A percentile compares a stretch with the other conserved stretches of the same genome.
Conservation (phyloP, 768 basidiomycete species). For the Chiua virens region DNA sequence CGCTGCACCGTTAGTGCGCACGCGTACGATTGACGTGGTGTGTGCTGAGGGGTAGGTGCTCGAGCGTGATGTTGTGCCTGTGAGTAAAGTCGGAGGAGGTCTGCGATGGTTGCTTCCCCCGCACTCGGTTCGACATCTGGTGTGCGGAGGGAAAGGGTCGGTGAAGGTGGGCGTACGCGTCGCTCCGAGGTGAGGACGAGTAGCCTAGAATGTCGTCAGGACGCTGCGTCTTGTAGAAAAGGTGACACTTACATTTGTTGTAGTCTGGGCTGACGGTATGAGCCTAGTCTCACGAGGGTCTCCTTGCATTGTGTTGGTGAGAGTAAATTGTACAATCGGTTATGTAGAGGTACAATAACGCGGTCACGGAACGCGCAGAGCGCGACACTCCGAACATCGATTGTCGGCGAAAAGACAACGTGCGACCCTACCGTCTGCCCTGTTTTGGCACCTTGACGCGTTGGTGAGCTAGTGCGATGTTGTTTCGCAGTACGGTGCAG, state of each 20-base stretch:
- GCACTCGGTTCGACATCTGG: constrained; percentile 54
- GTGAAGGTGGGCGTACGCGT: constrained; percentile 51
- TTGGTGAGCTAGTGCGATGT: constrained; percentile 52
- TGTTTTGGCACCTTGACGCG: constrained; percentile 49
- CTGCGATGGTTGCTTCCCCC: constrained; percentile 66
- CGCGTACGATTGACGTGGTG: constrained; percentile 26
- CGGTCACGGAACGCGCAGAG: constrained; percentile 78
- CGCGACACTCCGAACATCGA: constrained; percentile 82
- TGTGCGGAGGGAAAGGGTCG: constrained; percentile 56
- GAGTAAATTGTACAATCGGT: constrained; percentile 56
- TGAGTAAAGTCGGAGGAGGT: constrained; percentile 64
- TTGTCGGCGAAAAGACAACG: constrained; percentile 45
- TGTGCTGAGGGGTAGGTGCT: constrained; percentile 24
- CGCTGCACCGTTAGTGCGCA: constrained; percentile 26
- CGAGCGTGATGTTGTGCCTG: constrained; percentile 45
- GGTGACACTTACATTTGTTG: constrained; percentile 69
- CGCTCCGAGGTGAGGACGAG: constrained; percentile 75
- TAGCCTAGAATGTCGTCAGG: constrained; percentile 44
- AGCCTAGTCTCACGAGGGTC: constrained; percentile 50
- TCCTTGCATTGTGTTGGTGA: constrained; percentile 56
- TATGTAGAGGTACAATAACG: constrained; percentile 66
- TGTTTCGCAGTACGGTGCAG: constrained; percentile 62
- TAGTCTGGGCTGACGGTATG: constrained; percentile 65
- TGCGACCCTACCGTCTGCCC: constrained; percentile 25
- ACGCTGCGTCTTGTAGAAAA: not conserved